phyloP scores from a whole-genome alignment of 306 rosid genomes.

The Trifolium repens region DNA sequence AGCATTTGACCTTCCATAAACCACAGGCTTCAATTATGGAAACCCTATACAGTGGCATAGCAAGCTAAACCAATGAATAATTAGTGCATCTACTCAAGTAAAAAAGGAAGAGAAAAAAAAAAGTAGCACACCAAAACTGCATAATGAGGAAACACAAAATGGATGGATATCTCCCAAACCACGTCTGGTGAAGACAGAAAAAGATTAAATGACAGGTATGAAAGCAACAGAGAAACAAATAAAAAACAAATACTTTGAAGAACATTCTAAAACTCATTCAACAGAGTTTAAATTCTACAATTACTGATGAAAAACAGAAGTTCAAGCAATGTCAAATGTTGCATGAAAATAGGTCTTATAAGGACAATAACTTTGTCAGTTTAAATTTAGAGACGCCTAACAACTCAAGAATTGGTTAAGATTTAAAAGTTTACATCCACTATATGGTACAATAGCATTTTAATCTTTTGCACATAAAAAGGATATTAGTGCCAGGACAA shows the following conservation, averaged over 20 bases:
- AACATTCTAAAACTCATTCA: background rate
- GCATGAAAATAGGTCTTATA: background rate
- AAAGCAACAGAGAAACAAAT: background rate
- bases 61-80: background rate
- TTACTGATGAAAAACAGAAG: background rate
- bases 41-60: background rate
- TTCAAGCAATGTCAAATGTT: background rate
- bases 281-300: background rate
- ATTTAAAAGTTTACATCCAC: background rate
- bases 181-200: background rate
- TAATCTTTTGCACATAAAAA: background rate
- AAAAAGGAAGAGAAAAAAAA: background rate
- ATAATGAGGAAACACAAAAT: background rate
- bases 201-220: background rate
- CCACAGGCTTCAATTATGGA: background rate
- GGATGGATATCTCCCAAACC: background rate
- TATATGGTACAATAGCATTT: background rate
- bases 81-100: background rate
- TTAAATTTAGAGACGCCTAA: background rate
- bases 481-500: background rate
- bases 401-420: background rate
- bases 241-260: background rate
- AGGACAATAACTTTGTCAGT: background rate
- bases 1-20: constrained; percentile 8
- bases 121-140: background rate